Evolutionary conservation across 2,329 filamentous ascomycete species (phyloP).

Genomic region (Helotiales sp.): DNA sequence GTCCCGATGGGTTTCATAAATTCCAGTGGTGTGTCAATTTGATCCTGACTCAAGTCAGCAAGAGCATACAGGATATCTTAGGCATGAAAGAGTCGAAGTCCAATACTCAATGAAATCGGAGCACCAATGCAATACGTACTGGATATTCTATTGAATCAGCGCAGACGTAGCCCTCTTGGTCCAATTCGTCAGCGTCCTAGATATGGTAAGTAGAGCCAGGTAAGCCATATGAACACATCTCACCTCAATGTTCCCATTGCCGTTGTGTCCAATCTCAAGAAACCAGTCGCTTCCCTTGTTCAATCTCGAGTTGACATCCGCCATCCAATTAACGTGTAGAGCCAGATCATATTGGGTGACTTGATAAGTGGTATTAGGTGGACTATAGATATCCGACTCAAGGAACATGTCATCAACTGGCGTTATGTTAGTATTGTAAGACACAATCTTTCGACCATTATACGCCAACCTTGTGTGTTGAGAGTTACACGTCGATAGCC

Average conservation of each 20-base stretch:
- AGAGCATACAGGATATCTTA: too few relatives aligned
- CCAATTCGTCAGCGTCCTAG: not conserved
- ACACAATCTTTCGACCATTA: conserved; percentile 4
- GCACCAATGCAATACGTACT: conserved; percentile 6
- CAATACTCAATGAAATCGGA: not conserved
- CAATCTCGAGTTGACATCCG: conserved; percentile 45
- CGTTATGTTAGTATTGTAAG: conserved; percentile 8
- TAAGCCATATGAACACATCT: not conserved
- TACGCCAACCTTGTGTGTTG: conserved; percentile 25
- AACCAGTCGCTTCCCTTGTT: conserved; percentile 52
- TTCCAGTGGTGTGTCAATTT: conserved; percentile 46
- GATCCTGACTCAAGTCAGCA: conserved; percentile 23
- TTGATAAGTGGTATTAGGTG: conserved; percentile 49
- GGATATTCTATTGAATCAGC: conserved; percentile 44
- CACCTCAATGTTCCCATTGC: conserved; percentile 50
- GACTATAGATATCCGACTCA: conserved; percentile 49
- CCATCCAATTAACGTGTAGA: conserved; percentile 45
- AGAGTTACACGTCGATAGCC: conserved; percentile 30
- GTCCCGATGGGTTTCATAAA: conserved; percentile 49
- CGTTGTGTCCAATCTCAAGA: conserved; percentile 56
- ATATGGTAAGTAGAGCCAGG: not conserved
- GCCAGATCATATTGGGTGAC: conserved; percentile 47
- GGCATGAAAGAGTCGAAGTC: not conserved
- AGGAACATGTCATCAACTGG: conserved; percentile 64
- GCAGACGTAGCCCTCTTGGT: conserved; percentile 20